Base-by-base conservation (phyloP, 73 alveolate genomes). In the Tetrahymena elliotti region DNA sequence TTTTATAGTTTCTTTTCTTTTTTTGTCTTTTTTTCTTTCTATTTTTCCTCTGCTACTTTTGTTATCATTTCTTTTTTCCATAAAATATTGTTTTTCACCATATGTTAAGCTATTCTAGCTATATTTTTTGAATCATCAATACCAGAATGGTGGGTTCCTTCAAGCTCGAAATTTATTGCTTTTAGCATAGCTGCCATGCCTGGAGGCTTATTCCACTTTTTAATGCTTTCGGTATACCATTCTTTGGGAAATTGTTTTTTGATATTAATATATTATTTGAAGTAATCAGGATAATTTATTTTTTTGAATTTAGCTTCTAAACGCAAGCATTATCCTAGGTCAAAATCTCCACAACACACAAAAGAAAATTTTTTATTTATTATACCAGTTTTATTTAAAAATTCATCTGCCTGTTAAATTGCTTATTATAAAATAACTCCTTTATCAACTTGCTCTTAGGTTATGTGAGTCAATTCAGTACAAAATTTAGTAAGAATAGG, bases 91-190 rank as follows among this genome's bases (percentile, higher is more conserved):
- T 68, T 22, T n/a, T n/a, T 6, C 11, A 68, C 38, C 88, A 68
- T 68, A 31, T n/a, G n/a, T 10, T 68, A 68, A 18, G 88, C 88
- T 68, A 68, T 68, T 38, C 95, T 94, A 16, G 98, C 97, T 38
- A 97, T 97, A 94, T 97, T 97, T 40, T 93, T 94, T 16, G 96
- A 24, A 82, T 97, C 98, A 52, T 97, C 98, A 31, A 97, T 83
- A 11, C 98, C 98, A 33, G 98, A 97, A 93, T 97, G 98, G 93
- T 97, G 98, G 31, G 96, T 94, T 1, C 98, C 98, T 38, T 94
- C 94, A 31, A 97, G 95, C 35, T 94, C 95, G 8, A 97, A 47
- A 15, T 93, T 95, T 31, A 96, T 38, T 27, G 84, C 84, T 37
- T 97, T 83, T 12, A 97, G 98, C 97, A 97, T 96, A 10, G 95